Base-by-base conservation (phyloP, 129 eudicot genomes). In the Scalesia atractyloides region DNA sequence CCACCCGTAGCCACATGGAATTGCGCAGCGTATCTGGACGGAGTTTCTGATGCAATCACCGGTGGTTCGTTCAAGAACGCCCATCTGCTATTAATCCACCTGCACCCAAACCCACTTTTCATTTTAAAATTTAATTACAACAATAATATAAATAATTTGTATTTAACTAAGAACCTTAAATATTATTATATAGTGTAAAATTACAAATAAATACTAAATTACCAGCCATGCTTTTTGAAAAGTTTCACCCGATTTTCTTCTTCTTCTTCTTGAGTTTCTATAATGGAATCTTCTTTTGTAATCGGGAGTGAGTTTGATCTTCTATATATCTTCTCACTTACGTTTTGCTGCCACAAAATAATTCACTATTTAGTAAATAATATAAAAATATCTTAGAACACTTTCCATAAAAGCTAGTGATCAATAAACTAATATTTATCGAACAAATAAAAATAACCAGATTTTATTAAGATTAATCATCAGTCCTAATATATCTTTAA, bases 51-150 rank as follows among this genome's bases (percentile, higher is more conserved):
- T 84, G 30, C 73, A 34, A 82, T 82, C 44, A 88, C 97, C 0
- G 97, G 97, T 17, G 92, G 90, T 72, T 91, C 96, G 12, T 91
- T 91, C 44, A 91, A 75, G 74, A 88, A 88, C 54, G 97, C 97
- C 75, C 84, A 91, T 58, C 77, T 88, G 70, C 89, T 88, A 18
- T 85, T 82, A 0, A 68, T 76, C 97, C 97, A 91, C 97, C 97
- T 88, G 66, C 73, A 88, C 11, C 5, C 0, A 2, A 16, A 3
- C 36, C 22, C 19, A 10, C 2, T 11, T 3, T 11, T 16, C 14
- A 57, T 36, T 9, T 53, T 19, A 20, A 36, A n/a, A n/a, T n/a
- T 36, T 18, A 70, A 41, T 41, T 7, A 37, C 8, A 41, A 6
- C 8, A 8, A 0, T 41, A 41, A 41, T 41, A 41, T 7, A 39